Conservation (phyloP, 2,329 filamentous ascomycete genomes). For the Cucurbitaria berberidis region DNA sequence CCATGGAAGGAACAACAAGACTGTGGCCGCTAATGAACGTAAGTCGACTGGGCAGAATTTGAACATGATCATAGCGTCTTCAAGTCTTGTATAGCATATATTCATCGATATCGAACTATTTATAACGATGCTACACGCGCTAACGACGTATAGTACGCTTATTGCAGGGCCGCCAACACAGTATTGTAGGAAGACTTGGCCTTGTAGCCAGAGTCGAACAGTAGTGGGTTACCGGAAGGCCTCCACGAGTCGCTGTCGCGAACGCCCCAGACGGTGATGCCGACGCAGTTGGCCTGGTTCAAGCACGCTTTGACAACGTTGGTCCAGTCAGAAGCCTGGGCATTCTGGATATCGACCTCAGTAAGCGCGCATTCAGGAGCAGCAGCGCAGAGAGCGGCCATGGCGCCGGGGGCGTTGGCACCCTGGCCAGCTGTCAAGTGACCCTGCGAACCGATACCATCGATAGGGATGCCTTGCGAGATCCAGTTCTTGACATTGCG, state of each 20-base stretch:
- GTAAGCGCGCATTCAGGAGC: conserved; percentile 69
- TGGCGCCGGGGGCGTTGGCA: conserved; percentile 56
- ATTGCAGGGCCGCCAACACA: conserved; percentile 36
- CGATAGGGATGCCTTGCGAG: conserved; percentile 66
- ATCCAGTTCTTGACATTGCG: conserved; percentile 70
- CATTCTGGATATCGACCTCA: conserved; percentile 71
- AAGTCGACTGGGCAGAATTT: not conserved
- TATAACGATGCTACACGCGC: not conserved
- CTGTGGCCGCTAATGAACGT: too few species aligned
- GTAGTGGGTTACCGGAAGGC: conserved; percentile 48
- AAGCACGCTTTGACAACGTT: conserved; percentile 65
- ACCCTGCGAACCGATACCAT: conserved; percentile 60
- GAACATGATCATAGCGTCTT: not conserved
- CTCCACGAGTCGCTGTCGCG: conserved; percentile 57
- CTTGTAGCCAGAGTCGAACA: conserved; percentile 54
- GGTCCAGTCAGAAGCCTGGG: conserved; percentile 63
- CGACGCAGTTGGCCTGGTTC: conserved; percentile 65
- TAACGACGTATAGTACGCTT: not conserved
- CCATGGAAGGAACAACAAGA: too few species aligned
- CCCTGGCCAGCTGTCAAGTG: conserved; percentile 60
- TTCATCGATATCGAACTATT: not conserved
- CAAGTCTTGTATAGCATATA: not conserved
- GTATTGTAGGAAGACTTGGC: conserved; percentile 52
- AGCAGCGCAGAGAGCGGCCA: conserved; percentile 59
- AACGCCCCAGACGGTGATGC: conserved; percentile 69